Evolutionary conservation across 2,329 filamentous ascomycete species (phyloP).

Genomic region (Pestalotiopsis sp.): DNA sequence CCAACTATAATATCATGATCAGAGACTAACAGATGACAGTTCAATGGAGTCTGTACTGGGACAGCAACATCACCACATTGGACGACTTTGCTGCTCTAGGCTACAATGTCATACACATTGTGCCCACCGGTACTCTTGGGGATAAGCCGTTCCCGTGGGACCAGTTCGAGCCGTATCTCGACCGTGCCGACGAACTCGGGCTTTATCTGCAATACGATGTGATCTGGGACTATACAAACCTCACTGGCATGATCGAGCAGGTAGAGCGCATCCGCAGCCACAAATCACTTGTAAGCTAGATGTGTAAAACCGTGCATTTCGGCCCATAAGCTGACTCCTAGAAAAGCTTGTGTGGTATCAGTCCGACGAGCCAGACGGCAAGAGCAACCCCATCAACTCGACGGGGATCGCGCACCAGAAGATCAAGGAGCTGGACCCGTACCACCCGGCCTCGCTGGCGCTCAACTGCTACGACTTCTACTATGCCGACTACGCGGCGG

Average conservation of each 20-base stretch:
- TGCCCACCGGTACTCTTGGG: constrained; percentile 20
- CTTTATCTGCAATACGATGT: constrained; percentile 24
- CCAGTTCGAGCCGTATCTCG: constrained; percentile 23
- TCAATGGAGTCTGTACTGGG: constrained; percentile 25
- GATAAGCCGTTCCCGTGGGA: constrained; percentile 23
- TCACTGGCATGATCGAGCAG: constrained; percentile 29
- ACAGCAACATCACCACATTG: constrained; percentile 21
- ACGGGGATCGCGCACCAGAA: constrained; percentile 44
- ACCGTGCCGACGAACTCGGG: constrained; percentile 22
- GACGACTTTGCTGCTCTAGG: constrained; percentile 20
- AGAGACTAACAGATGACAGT: constrained; percentile 7
- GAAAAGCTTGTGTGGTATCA: constrained; percentile 47
- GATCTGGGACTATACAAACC: constrained; percentile 19
- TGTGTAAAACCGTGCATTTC: not conserved
- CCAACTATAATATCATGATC: too few species aligned
- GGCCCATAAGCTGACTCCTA: not conserved
- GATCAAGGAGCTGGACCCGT: constrained; percentile 49
- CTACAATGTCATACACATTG: constrained; percentile 26
- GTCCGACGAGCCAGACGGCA: constrained; percentile 53
- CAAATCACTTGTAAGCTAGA: constrained; percentile 28
- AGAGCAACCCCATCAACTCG: constrained; percentile 46
- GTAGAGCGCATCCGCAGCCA: constrained; percentile 36
- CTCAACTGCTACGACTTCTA: constrained; percentile 57
- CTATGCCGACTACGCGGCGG: constrained; percentile 50
- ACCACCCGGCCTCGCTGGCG: constrained; percentile 53